phyloP scores from a whole-genome alignment of 1,284 basidiomycete species.

The Sanghuangporus weigelae region DNA sequence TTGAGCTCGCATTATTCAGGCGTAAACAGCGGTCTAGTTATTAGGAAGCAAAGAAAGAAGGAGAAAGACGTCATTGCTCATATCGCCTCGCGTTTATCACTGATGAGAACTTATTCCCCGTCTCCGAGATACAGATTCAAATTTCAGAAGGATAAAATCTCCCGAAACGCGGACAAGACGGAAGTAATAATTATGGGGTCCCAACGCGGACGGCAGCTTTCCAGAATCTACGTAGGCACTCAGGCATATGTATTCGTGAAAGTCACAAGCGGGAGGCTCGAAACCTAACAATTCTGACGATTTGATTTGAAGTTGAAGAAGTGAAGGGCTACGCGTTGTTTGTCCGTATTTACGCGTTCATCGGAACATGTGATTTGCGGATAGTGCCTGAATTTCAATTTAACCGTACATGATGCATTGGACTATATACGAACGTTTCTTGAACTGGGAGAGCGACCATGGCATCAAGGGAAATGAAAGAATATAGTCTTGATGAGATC shows the following conservation, averaged over 20 bases:
- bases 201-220: neutral
- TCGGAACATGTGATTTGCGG: neutral
- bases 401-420: neutral
- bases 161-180: neutral
- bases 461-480: constrained; percentile 24
- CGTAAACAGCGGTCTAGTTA: neutral
- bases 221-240: neutral
- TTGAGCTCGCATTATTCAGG: neutral
- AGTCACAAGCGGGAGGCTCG: neutral
- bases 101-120: neutral
- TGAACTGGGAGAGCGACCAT: neutral
- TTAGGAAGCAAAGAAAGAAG: neutral
- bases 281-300: neutral
- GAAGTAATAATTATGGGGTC: neutral
- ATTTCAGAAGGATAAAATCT: neutral
- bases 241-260: neutral
- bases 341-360: neutral
- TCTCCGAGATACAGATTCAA: neutral
- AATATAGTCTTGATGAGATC: constrained; percentile 47
- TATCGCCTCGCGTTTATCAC: neutral
- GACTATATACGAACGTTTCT: neutral
- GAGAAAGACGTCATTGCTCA: neutral
- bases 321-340: neutral
- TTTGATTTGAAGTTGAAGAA: neutral
- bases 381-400: no score